Evolutionary conservation across 306 rosid species (phyloP), one percentile per base, ranked within the genome.

Genomic region (Cucumis cinereus): DNA sequence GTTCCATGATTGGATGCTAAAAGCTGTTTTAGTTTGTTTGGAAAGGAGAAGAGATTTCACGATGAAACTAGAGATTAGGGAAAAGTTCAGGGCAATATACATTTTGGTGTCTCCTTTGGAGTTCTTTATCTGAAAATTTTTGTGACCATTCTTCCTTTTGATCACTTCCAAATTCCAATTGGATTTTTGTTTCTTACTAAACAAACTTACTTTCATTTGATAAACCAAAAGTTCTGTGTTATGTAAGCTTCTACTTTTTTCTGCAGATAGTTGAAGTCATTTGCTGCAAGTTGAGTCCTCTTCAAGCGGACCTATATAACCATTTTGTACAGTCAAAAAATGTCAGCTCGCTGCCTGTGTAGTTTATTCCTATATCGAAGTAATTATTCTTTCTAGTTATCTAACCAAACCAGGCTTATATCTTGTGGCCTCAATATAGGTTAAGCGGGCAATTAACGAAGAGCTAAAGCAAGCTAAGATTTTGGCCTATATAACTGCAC

Each of bases 221-320:
- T 11, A 67, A 41, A 67, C 73, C 73, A n/a, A 4, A 36, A 66
- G 13, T 20, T 36, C 20, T 40, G 17, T 61, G 8, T 67, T 63
- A 20, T 36, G 28, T 12, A 67, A 20, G 74, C 75, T 45, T 71
- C 41, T 71, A 26, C 6, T 38, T 62, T 5, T 63, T 13, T 69
- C 77, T 72, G 74, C 97, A 93, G 98, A 91, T 94, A 54, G 80
- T 94, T 81, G 96, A 94, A 91, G 98, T 94, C 78, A 89, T 94
- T 83, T 94, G 98, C 83, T 91, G 98, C 96, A 93, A 87, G 89
- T 89, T 93, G 88, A 87, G 94, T 82, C 92, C 93, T 66, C 90
- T 93, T 63, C 98, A 93, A 85, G 82, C 89, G 59, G 96, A 90
- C 80, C 84, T 93, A 64, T 93, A 93, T 68, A 93, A 89, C 81